Percentiles rank a stretch among this genome's conserved stretches.
Evolutionary conservation across 768 basidiomycete genomes (phyloP).

Genomic region (Hortiboletus campestris): DNA sequence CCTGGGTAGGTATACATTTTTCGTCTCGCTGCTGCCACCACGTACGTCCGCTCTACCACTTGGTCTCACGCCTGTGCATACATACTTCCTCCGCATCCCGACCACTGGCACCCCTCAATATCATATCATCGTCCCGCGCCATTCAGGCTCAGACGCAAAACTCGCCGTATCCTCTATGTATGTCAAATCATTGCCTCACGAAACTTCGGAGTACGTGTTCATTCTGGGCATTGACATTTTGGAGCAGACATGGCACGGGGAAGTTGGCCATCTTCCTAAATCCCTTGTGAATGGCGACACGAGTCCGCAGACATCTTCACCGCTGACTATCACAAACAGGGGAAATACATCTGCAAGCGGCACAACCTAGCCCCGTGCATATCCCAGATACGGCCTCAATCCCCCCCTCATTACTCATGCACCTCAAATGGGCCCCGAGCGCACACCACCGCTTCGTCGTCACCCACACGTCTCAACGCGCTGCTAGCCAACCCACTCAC

Average conservation of each 20-base stretch:
- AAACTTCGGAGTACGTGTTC: constrained; percentile 85
- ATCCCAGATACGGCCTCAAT: too few relatives aligned
- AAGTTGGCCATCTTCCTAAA: constrained; percentile 38
- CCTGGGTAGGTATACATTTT: constrained; percentile 64
- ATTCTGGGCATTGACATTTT: constrained; percentile 87
- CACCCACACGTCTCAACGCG: too few relatives aligned
- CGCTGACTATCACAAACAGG: background rate
- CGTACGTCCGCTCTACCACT: constrained; percentile 24
- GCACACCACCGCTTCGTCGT: too few relatives aligned
- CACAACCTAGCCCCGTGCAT: background rate
- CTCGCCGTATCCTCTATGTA: constrained; percentile 66
- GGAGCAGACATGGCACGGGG: constrained; percentile 89
- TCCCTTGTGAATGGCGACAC: constrained; percentile 16
- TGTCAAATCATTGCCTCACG: constrained; percentile 80
- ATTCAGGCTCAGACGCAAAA: constrained; percentile 23
- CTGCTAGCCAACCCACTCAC: too few relatives aligned
- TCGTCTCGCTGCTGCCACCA: constrained; percentile 45
- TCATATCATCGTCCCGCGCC: constrained; percentile 45
- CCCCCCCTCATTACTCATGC: too few relatives aligned
- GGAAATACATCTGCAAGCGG: background rate
- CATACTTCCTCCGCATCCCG: constrained; percentile 21
- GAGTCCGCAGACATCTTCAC: background rate
- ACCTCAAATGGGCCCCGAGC: too few relatives aligned
- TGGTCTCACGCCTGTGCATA: constrained; percentile 18
- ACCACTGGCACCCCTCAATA: too few relatives aligned